Evolutionary conservation across 768 basidiomycete species (phyloP), one percentile per base, ranked within the genome.

Genomic region (Tulasnella sp.): DNA sequence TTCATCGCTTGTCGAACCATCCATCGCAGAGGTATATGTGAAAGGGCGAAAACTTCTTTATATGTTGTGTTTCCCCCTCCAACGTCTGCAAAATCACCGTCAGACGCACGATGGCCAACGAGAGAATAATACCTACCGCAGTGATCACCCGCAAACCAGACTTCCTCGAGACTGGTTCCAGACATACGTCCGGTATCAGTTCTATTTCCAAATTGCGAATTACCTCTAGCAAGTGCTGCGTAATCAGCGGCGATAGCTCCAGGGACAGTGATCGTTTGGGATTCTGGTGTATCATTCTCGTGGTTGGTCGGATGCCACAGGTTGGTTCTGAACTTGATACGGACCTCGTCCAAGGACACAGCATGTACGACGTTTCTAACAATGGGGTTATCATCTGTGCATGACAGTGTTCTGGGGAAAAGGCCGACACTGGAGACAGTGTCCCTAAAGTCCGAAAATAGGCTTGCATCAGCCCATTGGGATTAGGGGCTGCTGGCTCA

Each of bases 351-450:
- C 5, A 63, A 57, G 8, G 61, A 60, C 3, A 63, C 45, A 3
- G 62, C 61, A 19, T 63, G 62, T 9, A 59, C 58, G 45, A 61
- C 61, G 55, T 58, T 58, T 3, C 29, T 43, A 47, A 63, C 59
- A 35, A 4, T 46, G 6, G 19, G 31, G 16, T 53, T 53, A 9
- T 13, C 37, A 16, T 10, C 27, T n/a, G 51, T 53, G 19, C 37
- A 37, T 5, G 51, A 45, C 8, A 53, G 44, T 6, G 10, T 19
- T n/a, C 51, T 42, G 29, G 51, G 44, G 32, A 53, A 12, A 15
- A 53, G 31, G 1, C 51, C 51, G 19, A 53, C 51, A 27, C 43
- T 45, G 3, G 51, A 16, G 0, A 53, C 51, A 15, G 51, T 53
- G 27, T 53, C 51, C 44, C 42, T 53, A 13, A 10, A 4, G 32